Percentiles rank a stretch among this genome's conserved stretches.
phyloP scores from a whole-genome alignment of 176 grass and related monocot species.

The Oryza brachyantha region DNA sequence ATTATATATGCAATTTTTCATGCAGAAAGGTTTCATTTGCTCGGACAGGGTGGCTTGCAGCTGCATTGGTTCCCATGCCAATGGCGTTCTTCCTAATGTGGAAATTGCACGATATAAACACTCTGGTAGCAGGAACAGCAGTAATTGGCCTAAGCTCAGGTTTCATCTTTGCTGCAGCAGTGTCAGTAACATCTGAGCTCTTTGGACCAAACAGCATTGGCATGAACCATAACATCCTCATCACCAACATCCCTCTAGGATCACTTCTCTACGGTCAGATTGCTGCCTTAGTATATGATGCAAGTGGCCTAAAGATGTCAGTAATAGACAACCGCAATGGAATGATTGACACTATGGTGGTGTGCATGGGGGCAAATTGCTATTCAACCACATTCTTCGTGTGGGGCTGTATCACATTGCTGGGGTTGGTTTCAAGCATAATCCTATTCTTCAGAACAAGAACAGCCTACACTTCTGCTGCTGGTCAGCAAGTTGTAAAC shows the following conservation, averaged over 20 bases:
- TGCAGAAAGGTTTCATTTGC: constrained; percentile 74
- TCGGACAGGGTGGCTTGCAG: constrained; percentile 78
- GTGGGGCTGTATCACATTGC: constrained; percentile 66
- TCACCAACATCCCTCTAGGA: constrained; percentile 90
- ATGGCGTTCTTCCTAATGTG: constrained; percentile 73
- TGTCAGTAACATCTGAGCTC: constrained; percentile 86
- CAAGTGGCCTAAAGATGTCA: constrained; percentile 45
- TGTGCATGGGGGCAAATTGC: constrained; percentile 87
- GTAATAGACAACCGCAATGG: constrained; percentile 27
- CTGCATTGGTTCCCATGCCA: constrained; percentile 64
- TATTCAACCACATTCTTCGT: constrained; percentile 66
- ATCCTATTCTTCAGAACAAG: constrained; percentile 67
- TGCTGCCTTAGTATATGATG: constrained; percentile 66
- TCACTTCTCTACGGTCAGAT: constrained; percentile 90
- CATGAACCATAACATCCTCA: constrained; percentile 95
- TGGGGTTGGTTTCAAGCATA: constrained; percentile 60
- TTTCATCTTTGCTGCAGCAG: constrained; percentile 84
- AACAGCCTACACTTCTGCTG: constrained; percentile 38
- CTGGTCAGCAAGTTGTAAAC: constrained; percentile 24
- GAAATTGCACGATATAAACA: constrained; percentile 33
- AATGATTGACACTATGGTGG: constrained; percentile 49
- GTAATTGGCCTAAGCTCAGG: constrained; percentile 78
- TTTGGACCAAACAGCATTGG: constrained; percentile 76
- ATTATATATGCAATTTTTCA: constrained; percentile 4
- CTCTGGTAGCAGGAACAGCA: constrained; percentile 61